Conservation (phyloP, 495 filamentous ascomycete genomes). For the Glutinoglossum americanum region DNA sequence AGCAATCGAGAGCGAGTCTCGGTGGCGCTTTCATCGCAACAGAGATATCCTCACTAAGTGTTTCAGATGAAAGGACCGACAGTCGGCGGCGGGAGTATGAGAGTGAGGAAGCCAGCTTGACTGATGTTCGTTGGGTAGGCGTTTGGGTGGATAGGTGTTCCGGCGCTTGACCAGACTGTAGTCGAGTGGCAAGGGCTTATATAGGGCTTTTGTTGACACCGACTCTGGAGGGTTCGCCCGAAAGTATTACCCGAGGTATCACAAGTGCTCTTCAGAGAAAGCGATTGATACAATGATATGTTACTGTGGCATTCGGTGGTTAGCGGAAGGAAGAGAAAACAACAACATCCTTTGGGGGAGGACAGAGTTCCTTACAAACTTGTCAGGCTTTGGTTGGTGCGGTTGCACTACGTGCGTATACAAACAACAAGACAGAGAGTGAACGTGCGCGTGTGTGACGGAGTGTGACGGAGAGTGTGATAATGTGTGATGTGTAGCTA, state of each 20-base stretch:
- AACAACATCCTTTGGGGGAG: neutral
- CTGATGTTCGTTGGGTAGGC: neutral
- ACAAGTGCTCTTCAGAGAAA: neutral
- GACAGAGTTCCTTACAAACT: neutral
- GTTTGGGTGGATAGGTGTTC: neutral
- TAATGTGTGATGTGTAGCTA: neutral
- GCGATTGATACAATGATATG: neutral
- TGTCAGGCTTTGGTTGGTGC: slow-evolving; percentile 1
- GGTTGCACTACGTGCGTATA: neutral
- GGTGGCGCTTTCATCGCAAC: neutral
- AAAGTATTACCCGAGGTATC: neutral
- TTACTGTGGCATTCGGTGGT: neutral
- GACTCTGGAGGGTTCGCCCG: neutral
- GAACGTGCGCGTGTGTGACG: neutral
- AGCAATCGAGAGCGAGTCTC: neutral
- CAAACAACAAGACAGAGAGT: neutral
- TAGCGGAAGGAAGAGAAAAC: neutral
- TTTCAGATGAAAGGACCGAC: neutral
- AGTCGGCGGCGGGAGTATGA: neutral
- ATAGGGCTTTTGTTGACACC: neutral
- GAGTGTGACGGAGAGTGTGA: neutral
- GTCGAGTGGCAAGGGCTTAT: neutral
- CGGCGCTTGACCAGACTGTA: neutral
- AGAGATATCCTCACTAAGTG: neutral
- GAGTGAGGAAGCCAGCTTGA: neutral